Conservation (phyloP, 2,329 filamentous ascomycete genomes). For the Dactylellina haptotyla region DNA sequence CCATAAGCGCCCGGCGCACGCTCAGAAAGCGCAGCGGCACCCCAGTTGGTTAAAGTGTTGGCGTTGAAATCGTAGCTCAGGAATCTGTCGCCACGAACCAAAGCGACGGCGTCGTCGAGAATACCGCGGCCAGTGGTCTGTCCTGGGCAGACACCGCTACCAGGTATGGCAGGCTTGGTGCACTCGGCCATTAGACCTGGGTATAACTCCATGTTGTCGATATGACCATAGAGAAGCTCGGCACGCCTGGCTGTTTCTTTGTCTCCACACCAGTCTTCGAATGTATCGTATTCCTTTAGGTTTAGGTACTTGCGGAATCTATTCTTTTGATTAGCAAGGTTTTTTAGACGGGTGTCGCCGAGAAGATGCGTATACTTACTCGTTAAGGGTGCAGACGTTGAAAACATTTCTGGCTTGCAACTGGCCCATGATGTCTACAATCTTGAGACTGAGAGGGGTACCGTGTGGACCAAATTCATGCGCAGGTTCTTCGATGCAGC, state of each 20-base stretch:
- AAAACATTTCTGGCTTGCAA: slow-evolving; percentile 69
- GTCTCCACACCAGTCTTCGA: slow-evolving; percentile 67
- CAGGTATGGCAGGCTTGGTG: slow-evolving; percentile 46
- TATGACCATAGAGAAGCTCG: slow-evolving; percentile 66
- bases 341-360: too few species aligned
- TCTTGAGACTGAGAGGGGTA: slow-evolving; percentile 69
- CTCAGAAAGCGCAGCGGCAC: slow-evolving; percentile 59
- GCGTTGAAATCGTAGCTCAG: slow-evolving; percentile 66
- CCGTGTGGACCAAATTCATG: slow-evolving; percentile 70
- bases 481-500: slow-evolving; percentile 71
- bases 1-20: slow-evolving; percentile 44
- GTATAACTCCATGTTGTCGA: slow-evolving; percentile 69
- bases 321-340: slow-evolving; percentile 66
- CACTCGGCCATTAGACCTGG: slow-evolving; percentile 69
- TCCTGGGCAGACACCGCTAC: slow-evolving; percentile 39
- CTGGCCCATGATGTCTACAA: slow-evolving; percentile 72
- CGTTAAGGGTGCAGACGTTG: slow-evolving; percentile 67
- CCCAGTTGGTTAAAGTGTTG: slow-evolving; percentile 66
- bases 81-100: slow-evolving; percentile 71
- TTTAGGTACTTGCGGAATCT: slow-evolving; percentile 68
- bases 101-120: slow-evolving; percentile 70
- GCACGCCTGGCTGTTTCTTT: slow-evolving; percentile 64
- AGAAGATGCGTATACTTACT: slow-evolving; percentile 60
- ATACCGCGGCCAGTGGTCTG: slow-evolving; percentile 69
- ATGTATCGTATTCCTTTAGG: slow-evolving; percentile 65